A percentile compares a stretch with the other conserved stretches of the same genome.
Evolutionary conservation across 192 early-diverging fungal genomes (phyloP).

Genomic region (Gryganskiella cystojenkinii): DNA sequence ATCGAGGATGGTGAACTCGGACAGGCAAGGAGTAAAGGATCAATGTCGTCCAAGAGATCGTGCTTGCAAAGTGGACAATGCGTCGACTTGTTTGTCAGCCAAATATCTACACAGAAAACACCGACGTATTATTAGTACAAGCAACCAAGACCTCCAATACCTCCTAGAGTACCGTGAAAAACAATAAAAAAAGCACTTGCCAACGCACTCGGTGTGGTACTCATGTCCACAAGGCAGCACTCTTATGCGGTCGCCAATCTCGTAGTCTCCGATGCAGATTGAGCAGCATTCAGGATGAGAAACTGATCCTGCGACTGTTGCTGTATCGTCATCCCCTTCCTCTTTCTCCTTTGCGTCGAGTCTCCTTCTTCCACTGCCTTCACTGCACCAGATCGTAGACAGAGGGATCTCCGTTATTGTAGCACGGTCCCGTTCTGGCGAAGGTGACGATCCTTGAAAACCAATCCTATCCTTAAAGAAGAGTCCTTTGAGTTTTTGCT

Average conservation of each 20-base stretch:
- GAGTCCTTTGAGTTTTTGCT: no score
- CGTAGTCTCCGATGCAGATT: conserved; percentile 33
- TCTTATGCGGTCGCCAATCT: conserved; percentile 14
- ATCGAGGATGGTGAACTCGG: no score
- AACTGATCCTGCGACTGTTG: neutral
- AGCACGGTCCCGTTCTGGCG: no score
- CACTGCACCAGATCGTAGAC: no score
- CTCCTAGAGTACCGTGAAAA: neutral
- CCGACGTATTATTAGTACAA: no score
- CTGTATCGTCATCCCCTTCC: neutral
- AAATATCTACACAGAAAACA: conserved; percentile 16
- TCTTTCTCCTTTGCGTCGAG: no score
- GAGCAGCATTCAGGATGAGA: conserved; percentile 1
- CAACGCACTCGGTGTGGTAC: conserved; percentile 42
- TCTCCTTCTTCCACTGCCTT: no score
- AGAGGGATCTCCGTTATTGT: no score
- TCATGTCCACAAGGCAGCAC: conserved; percentile 36
- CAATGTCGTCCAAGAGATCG: conserved; percentile 14
- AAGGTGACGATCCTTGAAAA: no score
- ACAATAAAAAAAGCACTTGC: neutral
- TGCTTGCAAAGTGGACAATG: conserved; percentile 48
- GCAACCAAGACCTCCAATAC: no score
- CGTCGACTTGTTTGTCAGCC: conserved; percentile 44
- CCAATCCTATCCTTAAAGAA: no score
- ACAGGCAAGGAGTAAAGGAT: neutral